Evolutionary conservation across 2,329 filamentous ascomycete genomes (phyloP), one percentile per base, ranked within the genome.

Genomic region (Sporothrix pseudoabietina): DNA sequence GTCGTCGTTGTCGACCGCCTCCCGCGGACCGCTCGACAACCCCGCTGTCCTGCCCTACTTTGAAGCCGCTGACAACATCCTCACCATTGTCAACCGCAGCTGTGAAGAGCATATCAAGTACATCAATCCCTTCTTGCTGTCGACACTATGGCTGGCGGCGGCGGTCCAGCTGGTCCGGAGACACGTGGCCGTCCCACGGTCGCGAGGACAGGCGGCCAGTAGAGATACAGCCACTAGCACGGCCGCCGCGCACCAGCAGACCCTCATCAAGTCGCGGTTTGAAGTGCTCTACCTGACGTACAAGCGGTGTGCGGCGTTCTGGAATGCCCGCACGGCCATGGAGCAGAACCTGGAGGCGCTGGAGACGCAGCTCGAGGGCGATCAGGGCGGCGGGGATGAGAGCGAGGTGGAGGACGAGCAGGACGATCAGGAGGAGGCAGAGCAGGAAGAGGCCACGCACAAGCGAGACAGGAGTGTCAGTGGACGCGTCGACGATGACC

Each of bases 31-130:
- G 2, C 57, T 61, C 32, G 39, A 44, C 54, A 71, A 55, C 54
- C 54, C 69, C 0, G 39, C 71, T 2, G 71, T 72, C 19, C 41
- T 54, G 7, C 71, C 61, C 14, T 72, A 72, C 59, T 72, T 72
- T 66, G 71, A 72, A 7, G 71, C 71, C 30, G 71, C 71, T 44
- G 71, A 72, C 71, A 72, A 72, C 47, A 55, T 72, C n/a, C 47
- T 72, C 7, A 35, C 59, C 47, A 72, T 72, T 66, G 59, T 72
- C 47, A 72, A 66, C 71, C 71, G 71, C 57, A 72, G 71, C 47
- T 54, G 57, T 47, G 32, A 72, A 1, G 71, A 72, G 26, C 71
- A 72, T 59, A 57, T 72, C 1, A 59, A 54, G 12, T n/a, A 72
- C 59, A 72, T 72, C 47, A 72, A 72, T 35, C 71, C 71, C 4